Base-by-base conservation (phyloP, 371 early-diverging fungal species). In the Mortierella sp. region DNA sequence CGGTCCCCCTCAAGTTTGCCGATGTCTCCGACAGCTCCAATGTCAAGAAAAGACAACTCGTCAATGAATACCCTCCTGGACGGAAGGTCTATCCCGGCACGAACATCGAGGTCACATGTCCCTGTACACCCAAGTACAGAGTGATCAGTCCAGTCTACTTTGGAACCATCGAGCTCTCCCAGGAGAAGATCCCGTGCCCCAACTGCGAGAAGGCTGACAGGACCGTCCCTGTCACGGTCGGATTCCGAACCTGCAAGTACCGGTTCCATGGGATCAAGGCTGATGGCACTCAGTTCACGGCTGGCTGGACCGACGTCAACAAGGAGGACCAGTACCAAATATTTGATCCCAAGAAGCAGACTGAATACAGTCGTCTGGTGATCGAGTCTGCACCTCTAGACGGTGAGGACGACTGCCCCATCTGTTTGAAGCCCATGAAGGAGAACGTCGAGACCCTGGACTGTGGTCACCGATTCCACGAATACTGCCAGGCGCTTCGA, bases 251-350 rank as follows among this genome's bases (percentile, higher is more conserved):
- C 4, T 77, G 78, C 78, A 72, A 64, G 58, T 73, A 77, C 52
- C 70, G 73, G 2, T 77, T 73, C 69, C 68, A 65, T 26, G 73
- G 73, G 9, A 64, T 64, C 66, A 72, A 68, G 41, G 29, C 39
- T 0, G n/a, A 52, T 29, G 70, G 73, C 0, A 31, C 72, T 16
- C 69, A 72, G 11, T 58, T 55, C 26, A 64, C 65, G 1, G 65
- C 69, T 4, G 41, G 40, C 5, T 77, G 73, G 73, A 47, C 6
- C 16, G 6, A 11, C 0, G 4, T 6, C 16, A 2, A 14, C 3
- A 1, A 55, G 55, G 45, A 64, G 2, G 72, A 55, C 16, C 6
- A 6, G 7, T 72, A 72, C 24, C 73, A 65, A 37, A 22, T 10
- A 1, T 73, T 77, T 43, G 37, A 55, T 10, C 47, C 69, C 10